Evolutionary conservation across 208 protist genomes (phyloP).

Genomic region (Leishmania amazonensis): DNA sequence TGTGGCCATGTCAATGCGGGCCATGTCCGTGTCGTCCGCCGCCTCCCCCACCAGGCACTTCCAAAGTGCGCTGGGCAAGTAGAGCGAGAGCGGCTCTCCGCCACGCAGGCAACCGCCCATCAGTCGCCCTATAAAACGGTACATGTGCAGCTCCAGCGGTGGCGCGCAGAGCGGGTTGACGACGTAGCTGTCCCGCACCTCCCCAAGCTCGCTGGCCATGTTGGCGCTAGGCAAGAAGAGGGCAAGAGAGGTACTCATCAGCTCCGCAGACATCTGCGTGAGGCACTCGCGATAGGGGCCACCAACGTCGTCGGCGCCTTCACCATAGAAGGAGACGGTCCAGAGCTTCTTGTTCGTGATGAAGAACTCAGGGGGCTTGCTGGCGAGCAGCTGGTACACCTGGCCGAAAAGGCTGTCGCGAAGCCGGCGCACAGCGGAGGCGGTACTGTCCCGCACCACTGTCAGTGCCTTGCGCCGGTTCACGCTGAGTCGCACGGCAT

Average conservation of each 20-base stretch:
- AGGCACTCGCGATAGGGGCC: constrained; percentile 93
- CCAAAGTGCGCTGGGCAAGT: constrained; percentile 91
- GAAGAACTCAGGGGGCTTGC: constrained; percentile 66
- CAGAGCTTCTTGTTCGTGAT: constrained; percentile 84
- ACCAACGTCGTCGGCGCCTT: constrained; percentile 94
- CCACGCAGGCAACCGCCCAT: constrained; percentile 96
- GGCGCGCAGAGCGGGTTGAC: constrained; percentile 53
- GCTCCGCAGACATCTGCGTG: constrained; percentile 88
- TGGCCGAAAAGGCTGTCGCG: constrained; percentile 89
- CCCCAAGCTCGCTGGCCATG: constrained; percentile 62
- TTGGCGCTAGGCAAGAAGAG: constrained; percentile 93
- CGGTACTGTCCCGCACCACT: constrained; percentile 49
- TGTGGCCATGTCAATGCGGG: constrained; percentile 51
- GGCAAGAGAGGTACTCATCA: constrained; percentile 77
- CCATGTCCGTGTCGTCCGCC: constrained; percentile 56
- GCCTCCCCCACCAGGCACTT: constrained; percentile 85
- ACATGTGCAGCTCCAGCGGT: constrained; percentile 68
- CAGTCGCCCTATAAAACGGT: constrained; percentile 92
- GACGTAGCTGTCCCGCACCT: constrained; percentile 83
- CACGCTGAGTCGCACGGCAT: constrained; percentile 75
- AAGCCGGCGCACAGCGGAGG: constrained; percentile 42
- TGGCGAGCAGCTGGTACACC: constrained; percentile 71
- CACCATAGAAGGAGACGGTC: constrained; percentile 85
- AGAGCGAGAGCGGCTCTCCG: constrained; percentile 90
- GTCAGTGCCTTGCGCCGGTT: constrained; percentile 84